phyloP scores from a whole-genome alignment of 176 grass and related monocot genomes.

The Avena atlantica region DNA sequence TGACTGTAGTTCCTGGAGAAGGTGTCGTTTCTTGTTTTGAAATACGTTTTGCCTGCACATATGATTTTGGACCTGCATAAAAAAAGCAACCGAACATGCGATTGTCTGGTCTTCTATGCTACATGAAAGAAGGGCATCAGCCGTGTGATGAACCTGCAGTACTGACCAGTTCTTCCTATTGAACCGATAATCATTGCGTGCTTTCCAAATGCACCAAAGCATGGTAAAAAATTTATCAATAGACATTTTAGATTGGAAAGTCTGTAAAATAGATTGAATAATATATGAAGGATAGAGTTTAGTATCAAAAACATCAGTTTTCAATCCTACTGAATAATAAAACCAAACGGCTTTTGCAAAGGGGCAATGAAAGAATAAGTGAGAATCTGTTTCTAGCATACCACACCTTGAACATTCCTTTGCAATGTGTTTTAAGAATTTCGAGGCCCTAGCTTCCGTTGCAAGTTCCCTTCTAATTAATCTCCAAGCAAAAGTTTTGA shows the following conservation, averaged over 20 bases:
- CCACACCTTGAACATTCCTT: too few species aligned
- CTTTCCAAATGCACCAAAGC: not conserved
- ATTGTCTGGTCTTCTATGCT: not conserved
- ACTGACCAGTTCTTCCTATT: not conserved
- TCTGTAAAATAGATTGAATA: not conserved
- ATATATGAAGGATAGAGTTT: not conserved
- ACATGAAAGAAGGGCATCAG: not conserved
- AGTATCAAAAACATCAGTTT: not conserved
- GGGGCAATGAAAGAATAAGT: not conserved
- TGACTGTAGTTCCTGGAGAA: too few species aligned
- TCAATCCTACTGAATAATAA: not conserved
- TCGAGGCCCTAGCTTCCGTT: not conserved
- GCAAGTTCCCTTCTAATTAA: not conserved
- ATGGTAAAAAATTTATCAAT: not conserved
- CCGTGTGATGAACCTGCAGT: not conserved
- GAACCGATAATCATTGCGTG: not conserved
- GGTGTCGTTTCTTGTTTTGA: too few species aligned
- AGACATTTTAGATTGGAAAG: not conserved
- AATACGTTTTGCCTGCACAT: too few species aligned
- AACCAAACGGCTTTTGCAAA: not conserved
- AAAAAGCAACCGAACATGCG: too few species aligned
- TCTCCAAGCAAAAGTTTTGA: not conserved
- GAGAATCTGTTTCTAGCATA: not conserved
- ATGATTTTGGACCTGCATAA: too few species aligned
- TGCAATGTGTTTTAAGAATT: not conserved